Evolutionary conservation across 495 filamentous ascomycete species (phyloP).

Genomic region (Talaromyces liani): DNA sequence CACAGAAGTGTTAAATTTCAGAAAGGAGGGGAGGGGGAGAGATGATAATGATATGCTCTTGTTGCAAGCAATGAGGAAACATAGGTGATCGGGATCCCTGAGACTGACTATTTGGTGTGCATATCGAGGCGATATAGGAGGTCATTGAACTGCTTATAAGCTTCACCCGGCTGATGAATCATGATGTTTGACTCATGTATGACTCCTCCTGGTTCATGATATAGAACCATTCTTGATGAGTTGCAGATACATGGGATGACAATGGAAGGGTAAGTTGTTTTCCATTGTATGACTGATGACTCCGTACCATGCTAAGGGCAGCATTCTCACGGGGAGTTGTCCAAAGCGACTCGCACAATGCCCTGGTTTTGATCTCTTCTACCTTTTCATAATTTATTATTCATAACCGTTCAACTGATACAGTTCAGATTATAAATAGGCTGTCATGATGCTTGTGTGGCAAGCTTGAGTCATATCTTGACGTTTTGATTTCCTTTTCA

Average conservation of each 20-base stretch:
- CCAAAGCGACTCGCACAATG: background rate
- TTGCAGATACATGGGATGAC: background rate
- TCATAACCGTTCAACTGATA: background rate
- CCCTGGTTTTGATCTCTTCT: background rate
- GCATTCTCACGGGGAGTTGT: background rate
- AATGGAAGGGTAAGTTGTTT: too few species aligned
- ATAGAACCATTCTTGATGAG: background rate
- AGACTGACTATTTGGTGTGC: too few species aligned
- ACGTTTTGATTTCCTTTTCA: too few species aligned
- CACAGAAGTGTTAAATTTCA: too few species aligned
- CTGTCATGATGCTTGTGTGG: background rate
- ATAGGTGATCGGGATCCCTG: too few species aligned
- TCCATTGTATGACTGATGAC: background rate
- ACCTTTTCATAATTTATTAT: background rate
- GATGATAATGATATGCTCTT: too few species aligned
- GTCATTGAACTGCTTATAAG: too few species aligned
- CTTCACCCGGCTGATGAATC: too few species aligned
- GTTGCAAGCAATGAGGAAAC: too few species aligned
- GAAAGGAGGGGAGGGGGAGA: too few species aligned
- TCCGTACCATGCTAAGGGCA: background rate
- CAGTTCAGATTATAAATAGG: background rate
- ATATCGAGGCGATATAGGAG: too few species aligned
- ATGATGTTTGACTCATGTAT: background rate
- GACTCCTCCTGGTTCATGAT: background rate
- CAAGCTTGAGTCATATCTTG: background rate